A percentile compares a stretch with the other conserved stretches of the same genome.
phyloP scores from a whole-genome alignment of 495 filamentous ascomycete genomes.

The Chaetomidium leptoderma region DNA sequence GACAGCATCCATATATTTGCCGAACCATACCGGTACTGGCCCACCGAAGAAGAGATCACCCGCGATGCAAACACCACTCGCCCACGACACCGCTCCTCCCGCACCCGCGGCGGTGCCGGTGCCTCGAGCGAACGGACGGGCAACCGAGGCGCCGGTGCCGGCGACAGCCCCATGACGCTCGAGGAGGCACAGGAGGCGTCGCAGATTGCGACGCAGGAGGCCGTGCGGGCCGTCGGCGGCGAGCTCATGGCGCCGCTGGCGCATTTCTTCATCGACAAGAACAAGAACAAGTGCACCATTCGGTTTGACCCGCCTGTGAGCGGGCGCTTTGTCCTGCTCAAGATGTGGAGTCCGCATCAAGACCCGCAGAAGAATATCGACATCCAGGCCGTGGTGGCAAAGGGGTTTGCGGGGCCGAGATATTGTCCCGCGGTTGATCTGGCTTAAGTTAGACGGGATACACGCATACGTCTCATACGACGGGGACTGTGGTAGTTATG shows the following conservation, averaged over 20 bases:
- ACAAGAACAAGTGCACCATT: conserved; percentile 80
- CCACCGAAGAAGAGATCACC: conserved; percentile 2
- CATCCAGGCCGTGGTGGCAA: conserved; percentile 72
- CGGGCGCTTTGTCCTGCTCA: conserved; percentile 74
- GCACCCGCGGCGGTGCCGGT: background rate
- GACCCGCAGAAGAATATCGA: conserved; percentile 67
- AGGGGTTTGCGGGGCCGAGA: conserved; percentile 77
- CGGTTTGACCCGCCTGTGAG: conserved; percentile 86
- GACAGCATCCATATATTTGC: conserved; percentile 14
- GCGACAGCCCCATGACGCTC: conserved; percentile 35
- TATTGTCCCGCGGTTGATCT: conserved; percentile 54
- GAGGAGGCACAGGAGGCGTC: conserved; percentile 49
- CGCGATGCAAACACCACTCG: background rate
- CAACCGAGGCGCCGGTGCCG: conserved; percentile 10
- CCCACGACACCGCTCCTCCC: background rate
- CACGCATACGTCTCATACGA: background rate
- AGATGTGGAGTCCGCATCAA: conserved; percentile 73
- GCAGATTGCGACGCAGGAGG: conserved; percentile 51
- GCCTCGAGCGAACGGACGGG: background rate
- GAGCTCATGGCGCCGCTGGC: conserved; percentile 66
- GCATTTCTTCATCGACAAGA: conserved; percentile 70
- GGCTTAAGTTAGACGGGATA: conserved; percentile 5
- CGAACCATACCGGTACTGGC: conserved; percentile 14
- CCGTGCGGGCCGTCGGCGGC: conserved; percentile 50
- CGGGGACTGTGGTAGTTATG: background rate